These are phyloP conservation scores for Apiotrichum mycotoxinovorans DNA, from an alignment of 1,284 basidiomycete species.

Conservation along the genomic window DNA sequence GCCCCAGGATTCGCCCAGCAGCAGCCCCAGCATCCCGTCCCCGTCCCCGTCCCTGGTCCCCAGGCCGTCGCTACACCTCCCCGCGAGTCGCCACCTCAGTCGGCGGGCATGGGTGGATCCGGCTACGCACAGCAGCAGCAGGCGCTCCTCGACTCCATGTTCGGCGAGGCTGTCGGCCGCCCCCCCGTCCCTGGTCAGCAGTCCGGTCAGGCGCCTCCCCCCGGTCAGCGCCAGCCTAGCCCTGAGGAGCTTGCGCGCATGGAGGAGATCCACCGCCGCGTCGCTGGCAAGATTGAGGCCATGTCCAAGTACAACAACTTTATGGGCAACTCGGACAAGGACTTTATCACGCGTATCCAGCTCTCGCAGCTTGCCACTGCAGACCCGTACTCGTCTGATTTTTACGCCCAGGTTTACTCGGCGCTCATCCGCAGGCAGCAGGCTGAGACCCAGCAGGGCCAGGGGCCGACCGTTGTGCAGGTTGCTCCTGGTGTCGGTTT, in stretches of 20 bases:
- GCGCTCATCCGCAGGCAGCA: constrained; percentile 72
- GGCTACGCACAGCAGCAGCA: constrained; percentile 41
- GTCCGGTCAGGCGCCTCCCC: constrained; percentile 12
- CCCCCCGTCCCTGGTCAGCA: constrained; percentile 12
- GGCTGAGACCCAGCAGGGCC: constrained; percentile 21
- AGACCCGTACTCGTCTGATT: constrained; percentile 96
- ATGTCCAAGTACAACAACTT: constrained; percentile 95
- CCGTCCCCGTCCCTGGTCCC: constrained; percentile 23
- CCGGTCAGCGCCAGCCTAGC: constrained; percentile 19
- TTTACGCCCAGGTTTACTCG: constrained; percentile 94
- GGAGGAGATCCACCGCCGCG: constrained; percentile 35
- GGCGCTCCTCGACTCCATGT: constrained; percentile 46
- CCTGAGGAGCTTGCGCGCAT: constrained; percentile 39
- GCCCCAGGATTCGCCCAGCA: constrained; percentile 15
- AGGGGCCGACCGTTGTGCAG: constrained; percentile 71
- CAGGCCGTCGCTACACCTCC: constrained; percentile 24
- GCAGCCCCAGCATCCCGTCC: constrained; percentile 21
- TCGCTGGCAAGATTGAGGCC: constrained; percentile 43
- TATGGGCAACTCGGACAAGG: constrained; percentile 90
- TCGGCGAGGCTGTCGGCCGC: constrained; percentile 40
- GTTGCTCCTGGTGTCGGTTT: constrained; percentile 71
- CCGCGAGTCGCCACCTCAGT: constrained; percentile 25
- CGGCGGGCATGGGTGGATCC: constrained; percentile 32
- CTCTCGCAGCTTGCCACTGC: constrained; percentile 94
- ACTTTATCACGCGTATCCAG: constrained; percentile 99